phyloP scores from a whole-genome alignment of 2,329 filamentous ascomycete genomes.

The Hypoxylon sp. region DNA sequence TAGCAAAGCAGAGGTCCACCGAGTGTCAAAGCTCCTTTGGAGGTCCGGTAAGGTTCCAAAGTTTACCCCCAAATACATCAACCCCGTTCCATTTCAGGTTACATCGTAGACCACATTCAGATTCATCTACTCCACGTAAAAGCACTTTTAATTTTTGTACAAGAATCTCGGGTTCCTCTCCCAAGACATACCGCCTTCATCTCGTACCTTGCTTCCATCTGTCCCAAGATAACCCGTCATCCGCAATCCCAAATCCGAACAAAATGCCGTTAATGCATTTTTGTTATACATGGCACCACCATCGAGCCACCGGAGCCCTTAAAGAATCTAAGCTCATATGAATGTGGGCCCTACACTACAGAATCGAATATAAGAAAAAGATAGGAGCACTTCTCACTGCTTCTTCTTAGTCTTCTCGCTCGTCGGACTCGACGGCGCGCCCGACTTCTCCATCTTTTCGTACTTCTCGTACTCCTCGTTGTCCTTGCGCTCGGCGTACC shows the following conservation, averaged over 20 bases:
- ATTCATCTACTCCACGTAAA: conserved; percentile 21
- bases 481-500: conserved; percentile 98
- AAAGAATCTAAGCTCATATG: neutral
- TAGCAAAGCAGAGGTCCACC: neutral
- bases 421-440: conserved; percentile 38
- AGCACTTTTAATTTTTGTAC: conserved; percentile 21
- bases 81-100: neutral
- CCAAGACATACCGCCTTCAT: conserved; percentile 3
- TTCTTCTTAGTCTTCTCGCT: conserved; percentile 55
- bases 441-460: conserved; percentile 63
- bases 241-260: conserved; percentile 8
- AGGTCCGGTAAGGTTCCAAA: neutral
- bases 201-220: neutral
- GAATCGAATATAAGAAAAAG: conserved; percentile 17
- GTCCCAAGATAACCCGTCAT: neutral
- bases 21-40: neutral
- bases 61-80: neutral
- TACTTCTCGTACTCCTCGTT: conserved; percentile 80
- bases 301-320: neutral
- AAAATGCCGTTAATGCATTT: neutral
- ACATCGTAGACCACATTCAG: conserved; percentile 19
- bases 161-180: conserved; percentile 6
- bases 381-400: conserved; percentile 36
- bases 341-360: neutral
- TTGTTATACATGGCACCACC: conserved; percentile 12